A percentile compares a stretch with the other conserved stretches of the same genome.
These are phyloP conservation scores for Neurospora sublineolata DNA, from an alignment of 495 filamentous ascomycete genomes.

Conservation along the genomic window DNA sequence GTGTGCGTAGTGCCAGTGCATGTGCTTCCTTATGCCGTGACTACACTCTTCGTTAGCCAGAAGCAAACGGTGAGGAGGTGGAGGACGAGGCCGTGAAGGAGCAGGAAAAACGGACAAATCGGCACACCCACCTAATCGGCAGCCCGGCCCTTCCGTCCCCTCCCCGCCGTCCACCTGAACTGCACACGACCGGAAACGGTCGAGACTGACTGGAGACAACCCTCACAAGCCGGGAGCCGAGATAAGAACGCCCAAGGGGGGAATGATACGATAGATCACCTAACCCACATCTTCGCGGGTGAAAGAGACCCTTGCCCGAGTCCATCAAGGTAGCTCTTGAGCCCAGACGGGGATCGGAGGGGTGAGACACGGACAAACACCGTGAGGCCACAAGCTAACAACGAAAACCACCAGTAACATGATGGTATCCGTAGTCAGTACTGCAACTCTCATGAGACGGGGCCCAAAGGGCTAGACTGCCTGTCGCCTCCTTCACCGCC, in stretches of 20 bases:
- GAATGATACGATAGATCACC: neutral
- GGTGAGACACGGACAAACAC: neutral
- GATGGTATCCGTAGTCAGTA: neutral
- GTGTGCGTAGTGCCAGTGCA: neutral
- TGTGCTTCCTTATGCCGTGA: neutral
- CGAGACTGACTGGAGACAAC: neutral
- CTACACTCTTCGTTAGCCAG: neutral
- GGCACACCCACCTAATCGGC: neutral
- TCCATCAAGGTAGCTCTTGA: neutral
- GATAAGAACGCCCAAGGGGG: neutral
- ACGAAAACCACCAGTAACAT: neutral
- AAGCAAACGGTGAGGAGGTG: neutral
- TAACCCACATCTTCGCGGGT: neutral
- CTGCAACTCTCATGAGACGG: neutral
- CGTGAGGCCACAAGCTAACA: neutral
- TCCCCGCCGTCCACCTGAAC: neutral
- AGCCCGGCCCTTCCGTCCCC: neutral
- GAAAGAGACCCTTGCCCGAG: neutral
- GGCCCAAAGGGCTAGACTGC: neutral
- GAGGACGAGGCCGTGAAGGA: neutral
- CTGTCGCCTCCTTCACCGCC: conserved; percentile 10
- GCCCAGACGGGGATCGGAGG: neutral
- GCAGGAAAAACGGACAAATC: neutral
- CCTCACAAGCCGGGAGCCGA: neutral
- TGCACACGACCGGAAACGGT: neutral